Conservation (phyloP, 768 basidiomycete species). For the Boletus subparvulus region DNA sequence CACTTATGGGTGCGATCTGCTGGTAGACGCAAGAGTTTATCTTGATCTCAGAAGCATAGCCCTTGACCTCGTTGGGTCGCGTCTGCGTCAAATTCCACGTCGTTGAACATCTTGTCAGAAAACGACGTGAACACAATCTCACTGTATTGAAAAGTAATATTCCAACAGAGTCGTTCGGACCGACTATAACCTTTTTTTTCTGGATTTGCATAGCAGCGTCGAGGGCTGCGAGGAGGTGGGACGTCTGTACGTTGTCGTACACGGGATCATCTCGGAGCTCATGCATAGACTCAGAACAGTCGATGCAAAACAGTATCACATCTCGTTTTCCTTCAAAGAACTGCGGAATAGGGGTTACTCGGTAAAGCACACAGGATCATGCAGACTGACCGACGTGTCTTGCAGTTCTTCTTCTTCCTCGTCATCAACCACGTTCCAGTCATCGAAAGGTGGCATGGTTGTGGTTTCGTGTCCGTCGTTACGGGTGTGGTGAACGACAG, state of each 20-base stretch:
- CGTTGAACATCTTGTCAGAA: background rate
- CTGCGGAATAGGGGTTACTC: slow-evolving; percentile 37
- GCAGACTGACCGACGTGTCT: slow-evolving; percentile 52
- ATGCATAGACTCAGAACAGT: slow-evolving; percentile 91
- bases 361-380: slow-evolving; percentile 9
- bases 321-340: slow-evolving; percentile 74
- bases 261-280: slow-evolving; percentile 61
- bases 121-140: slow-evolving; percentile 26
- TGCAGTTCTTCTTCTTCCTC: slow-evolving; percentile 84
- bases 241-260: slow-evolving; percentile 66
- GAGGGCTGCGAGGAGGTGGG: slow-evolving; percentile 75
- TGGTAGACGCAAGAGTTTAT: slow-evolving; percentile 71
- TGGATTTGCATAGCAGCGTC: slow-evolving; percentile 83
- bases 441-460: slow-evolving; percentile 67
- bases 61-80: slow-evolving; percentile 34
- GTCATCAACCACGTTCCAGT: slow-evolving; percentile 78
- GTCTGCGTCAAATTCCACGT: slow-evolving; percentile 14
- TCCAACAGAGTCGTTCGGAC: slow-evolving; percentile 88
- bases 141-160: slow-evolving; percentile 93
- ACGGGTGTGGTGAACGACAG: background rate
- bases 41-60: slow-evolving; percentile 59
- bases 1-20: slow-evolving; percentile 72
- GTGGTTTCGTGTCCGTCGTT: background rate
- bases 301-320: slow-evolving; percentile 93
- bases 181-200: slow-evolving; percentile 85